Base-by-base conservation (phyloP, 1,139 yeast genomes). In the Yamadazyma blattariae region DNA sequence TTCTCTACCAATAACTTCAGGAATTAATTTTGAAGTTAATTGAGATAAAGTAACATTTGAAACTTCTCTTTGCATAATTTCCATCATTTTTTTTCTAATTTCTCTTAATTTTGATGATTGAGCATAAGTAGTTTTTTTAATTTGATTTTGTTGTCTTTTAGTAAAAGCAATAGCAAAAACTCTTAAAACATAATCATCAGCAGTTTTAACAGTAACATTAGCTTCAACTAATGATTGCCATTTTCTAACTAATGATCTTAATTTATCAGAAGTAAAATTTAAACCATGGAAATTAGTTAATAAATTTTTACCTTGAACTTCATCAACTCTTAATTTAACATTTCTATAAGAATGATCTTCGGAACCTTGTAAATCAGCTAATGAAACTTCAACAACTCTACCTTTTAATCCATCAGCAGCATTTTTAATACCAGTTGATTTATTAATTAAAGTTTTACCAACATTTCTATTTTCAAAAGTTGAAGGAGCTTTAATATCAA, bases 161-260 rank as follows among this genome's bases (percentile, higher is more conserved):
- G 75, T 70, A 70, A 69, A 68, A 45, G 75, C 75, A 62, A 70
- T 69, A 49, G 74, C 74, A 49, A 70, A 70, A 42, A 70, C 63
- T 60, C 75, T 66, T 56, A 69, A 63, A 45, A 68, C 67, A 61
- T 70, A 67, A 53, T 70, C 75, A 54, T 70, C 75, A 41, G 75
- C 52, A 47, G 75, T 70, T 61, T 69, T 70, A 49, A 69, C 75
- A 46, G 75, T 70, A 44, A 68, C 75, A 47, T 68, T 69, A 52
- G 74, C 74, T 57, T 70, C 75, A 44, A 70, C 75, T 57, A 70
- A 65, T 36, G 75, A 69, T 64, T 70, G 76, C 76, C 76, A 70
- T 54, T 70, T 70, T 66, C 74, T 67, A 38, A 70, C 76, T 57
- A 70, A 67, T 32, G 75, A 69, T 66, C 75, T 67, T 50, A 70